Base-by-base conservation (phyloP, 176 grass and related monocot species). In the Elymus sibiricus region DNA sequence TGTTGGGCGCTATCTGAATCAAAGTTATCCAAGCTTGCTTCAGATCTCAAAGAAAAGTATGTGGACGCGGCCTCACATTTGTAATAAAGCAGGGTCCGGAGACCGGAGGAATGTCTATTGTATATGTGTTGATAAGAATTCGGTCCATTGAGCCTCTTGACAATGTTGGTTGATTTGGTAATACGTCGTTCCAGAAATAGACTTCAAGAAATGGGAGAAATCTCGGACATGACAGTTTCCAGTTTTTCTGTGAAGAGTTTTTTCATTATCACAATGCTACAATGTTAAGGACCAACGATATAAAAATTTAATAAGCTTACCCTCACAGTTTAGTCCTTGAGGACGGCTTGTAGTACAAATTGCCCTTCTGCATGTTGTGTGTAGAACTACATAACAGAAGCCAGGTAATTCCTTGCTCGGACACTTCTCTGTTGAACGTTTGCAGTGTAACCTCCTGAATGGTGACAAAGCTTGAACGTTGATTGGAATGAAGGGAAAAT, bases 371-470 rank as follows among this genome's bases (percentile, higher is more conserved):
- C 79, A 38, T 69, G 83, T 62, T 90, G 79, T 34, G 84, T 91
- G 77, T 89, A 92, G 81, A 97, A 97, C 32, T 34, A 34, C 32
- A 34, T 83, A 97, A 78, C 12, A 94, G 63, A 90, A 97, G 84
- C 95, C 32, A 97, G 79, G 90, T 97, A 78, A 91, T 86, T 25
- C 92, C 92, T 87, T 85, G 88, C 70, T 88, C 84, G 40, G 68
- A 58, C 89, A 93, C 86, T 88, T 97, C 88, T 71, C 91, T 91
- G 55, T 93, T 94, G 89, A 93, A 97, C 86, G 89, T 46, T 49
- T 93, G 90, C 25, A 79, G 86, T 10, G 81, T 94, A 24, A 93
- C 59, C 56, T 97, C 89, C 39, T 89, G 78, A 86, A 97, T 86
- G 61, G 25, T 84, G 26, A 34, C 78, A 74, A 86, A 27, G 51